Conservation (phyloP, 2,329 filamentous ascomycete genomes). For the Colletotrichum aenigma region DNA sequence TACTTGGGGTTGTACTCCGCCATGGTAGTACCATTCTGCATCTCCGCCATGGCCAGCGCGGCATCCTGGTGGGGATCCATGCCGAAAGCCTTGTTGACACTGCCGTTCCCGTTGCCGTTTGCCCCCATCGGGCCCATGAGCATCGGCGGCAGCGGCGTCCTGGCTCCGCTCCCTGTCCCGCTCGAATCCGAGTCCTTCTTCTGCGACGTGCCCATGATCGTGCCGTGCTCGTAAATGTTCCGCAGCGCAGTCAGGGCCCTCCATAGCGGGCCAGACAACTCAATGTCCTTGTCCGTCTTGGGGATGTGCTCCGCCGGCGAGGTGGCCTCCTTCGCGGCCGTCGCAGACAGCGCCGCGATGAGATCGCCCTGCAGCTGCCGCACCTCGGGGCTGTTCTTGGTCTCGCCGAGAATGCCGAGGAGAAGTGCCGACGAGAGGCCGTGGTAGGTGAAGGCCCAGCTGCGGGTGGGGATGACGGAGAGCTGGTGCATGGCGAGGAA, state of each 20-base stretch:
- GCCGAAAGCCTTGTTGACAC: constrained; percentile 20
- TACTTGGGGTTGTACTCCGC: constrained; percentile 21
- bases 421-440: constrained; percentile 69
- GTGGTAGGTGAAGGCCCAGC: constrained; percentile 73
- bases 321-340: constrained; percentile 65
- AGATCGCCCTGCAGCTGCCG: constrained; percentile 67
- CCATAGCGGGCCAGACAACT: constrained; percentile 65
- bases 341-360: constrained; percentile 67
- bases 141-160: constrained; percentile 41
- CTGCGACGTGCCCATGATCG: constrained; percentile 51
- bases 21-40: constrained; percentile 61
- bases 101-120: constrained; percentile 8
- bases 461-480: constrained; percentile 68
- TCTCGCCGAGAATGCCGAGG: constrained; percentile 67
- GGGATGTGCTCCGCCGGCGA: constrained; percentile 58
- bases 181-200: constrained; percentile 54
- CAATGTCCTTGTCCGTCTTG: constrained; percentile 63
- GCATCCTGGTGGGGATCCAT: constrained; percentile 64
- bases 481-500: constrained; percentile 73
- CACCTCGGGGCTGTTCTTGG: constrained; percentile 66
- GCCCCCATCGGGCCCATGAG: constrained; percentile 24
- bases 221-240: constrained; percentile 71
- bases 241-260: constrained; percentile 64
- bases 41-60: constrained; percentile 67
- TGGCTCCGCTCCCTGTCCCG: constrained; percentile 47